Evolutionary conservation across 345 rosid genomes (phyloP).

Genomic region (Cardamine occulta): DNA sequence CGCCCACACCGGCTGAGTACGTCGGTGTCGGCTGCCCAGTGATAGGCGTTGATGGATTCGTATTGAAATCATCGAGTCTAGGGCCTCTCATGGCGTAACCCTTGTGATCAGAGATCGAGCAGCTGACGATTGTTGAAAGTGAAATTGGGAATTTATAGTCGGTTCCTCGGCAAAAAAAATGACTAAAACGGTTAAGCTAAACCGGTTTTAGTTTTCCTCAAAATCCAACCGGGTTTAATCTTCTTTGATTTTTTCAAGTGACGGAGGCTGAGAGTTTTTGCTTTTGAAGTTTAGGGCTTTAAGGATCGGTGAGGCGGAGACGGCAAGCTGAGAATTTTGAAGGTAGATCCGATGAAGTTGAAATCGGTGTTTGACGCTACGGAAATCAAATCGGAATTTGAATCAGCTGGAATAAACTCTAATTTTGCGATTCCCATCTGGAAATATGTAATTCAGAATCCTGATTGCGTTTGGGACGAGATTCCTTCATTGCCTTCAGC

Average conservation of each 20-base stretch:
- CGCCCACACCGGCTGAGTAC: constrained; percentile 22
- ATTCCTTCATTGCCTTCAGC: constrained; percentile 74
- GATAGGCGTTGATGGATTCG: constrained; percentile 45
- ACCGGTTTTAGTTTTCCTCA: background rate
- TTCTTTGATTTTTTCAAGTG: constrained; percentile 1
- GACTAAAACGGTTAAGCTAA: background rate
- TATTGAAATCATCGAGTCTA: constrained; percentile 49
- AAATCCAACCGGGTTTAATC: constrained; percentile 11
- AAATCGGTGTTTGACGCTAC: constrained; percentile 75
- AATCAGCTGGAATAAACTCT: constrained; percentile 61
- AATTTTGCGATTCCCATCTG: constrained; percentile 67
- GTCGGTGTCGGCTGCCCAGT: constrained; percentile 34
- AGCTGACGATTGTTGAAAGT: background rate
- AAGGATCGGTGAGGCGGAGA: background rate
- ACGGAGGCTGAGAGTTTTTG: constrained; percentile 14
- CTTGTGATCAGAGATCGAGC: constrained; percentile 10
- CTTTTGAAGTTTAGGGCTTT: constrained; percentile 30
- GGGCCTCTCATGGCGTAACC: constrained; percentile 47
- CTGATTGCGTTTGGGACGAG: constrained; percentile 73
- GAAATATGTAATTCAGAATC: constrained; percentile 86
- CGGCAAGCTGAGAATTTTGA: background rate
- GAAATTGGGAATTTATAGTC: background rate
- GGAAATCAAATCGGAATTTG: constrained; percentile 61
- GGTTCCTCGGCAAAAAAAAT: background rate
- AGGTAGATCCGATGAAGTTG: constrained; percentile 37